phyloP scores from a whole-genome alignment of 2,329 filamentous ascomycete species.

The Penicillium olsonii region DNA sequence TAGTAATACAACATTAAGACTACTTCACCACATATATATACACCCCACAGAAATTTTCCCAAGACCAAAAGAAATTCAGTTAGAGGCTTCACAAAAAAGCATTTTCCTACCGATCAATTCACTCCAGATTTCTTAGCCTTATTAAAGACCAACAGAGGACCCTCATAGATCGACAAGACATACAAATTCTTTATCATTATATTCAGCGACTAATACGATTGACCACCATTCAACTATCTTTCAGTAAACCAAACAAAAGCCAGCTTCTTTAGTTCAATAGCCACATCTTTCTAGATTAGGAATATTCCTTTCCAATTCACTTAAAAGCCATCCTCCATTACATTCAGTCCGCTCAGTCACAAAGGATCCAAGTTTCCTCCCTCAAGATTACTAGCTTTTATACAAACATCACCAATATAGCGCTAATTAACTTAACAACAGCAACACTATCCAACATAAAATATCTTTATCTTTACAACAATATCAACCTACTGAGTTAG shows the following conservation, averaged over 20 bases:
- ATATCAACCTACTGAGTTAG: too few species aligned
- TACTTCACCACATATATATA: neutral
- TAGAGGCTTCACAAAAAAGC: neutral
- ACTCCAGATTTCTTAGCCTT: neutral
- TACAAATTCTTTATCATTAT: neutral
- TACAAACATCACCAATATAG: neutral
- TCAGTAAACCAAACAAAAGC: neutral
- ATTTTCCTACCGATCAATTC: neutral
- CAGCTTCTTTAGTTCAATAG: neutral
- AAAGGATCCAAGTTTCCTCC: neutral
- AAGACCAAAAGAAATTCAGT: neutral
- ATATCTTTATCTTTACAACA: too few species aligned
- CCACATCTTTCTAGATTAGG: neutral
- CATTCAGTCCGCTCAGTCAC: neutral
- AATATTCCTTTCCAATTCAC: too few species aligned
- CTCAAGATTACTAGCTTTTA: neutral
- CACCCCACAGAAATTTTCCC: neutral
- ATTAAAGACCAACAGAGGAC: neutral
- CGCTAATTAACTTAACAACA: too few species aligned
- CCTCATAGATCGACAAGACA: neutral
- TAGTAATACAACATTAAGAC: neutral
- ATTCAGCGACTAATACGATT: neutral
- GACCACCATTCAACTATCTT: neutral
- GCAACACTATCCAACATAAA: too few species aligned
- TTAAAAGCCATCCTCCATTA: too few species aligned